Evolutionary conservation across 345 rosid genomes (phyloP).

Genomic region (Ceriops zippeliana): DNA sequence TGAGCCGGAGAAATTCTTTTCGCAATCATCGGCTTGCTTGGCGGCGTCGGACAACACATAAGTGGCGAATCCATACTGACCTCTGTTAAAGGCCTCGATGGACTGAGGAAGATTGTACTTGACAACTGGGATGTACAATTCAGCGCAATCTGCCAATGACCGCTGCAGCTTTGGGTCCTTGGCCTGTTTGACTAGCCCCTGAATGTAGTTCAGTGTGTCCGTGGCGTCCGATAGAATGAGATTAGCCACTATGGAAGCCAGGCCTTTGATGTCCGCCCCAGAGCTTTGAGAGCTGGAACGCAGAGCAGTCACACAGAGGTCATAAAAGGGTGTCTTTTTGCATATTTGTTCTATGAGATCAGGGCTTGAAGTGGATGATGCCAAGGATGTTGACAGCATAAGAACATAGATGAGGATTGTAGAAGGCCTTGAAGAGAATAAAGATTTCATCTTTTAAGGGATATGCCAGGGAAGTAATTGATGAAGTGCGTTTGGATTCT

Average conservation of each 20-base stretch:
- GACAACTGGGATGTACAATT: constrained; percentile 80
- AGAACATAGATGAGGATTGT: constrained; percentile 14
- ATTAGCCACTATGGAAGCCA: constrained; percentile 46
- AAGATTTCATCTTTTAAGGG: constrained; percentile 26
- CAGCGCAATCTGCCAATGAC: constrained; percentile 70
- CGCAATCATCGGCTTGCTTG: constrained; percentile 60
- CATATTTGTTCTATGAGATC: constrained; percentile 55
- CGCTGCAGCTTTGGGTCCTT: constrained; percentile 56
- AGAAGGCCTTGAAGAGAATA: constrained; percentile 8
- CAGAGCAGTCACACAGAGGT: constrained; percentile 56
- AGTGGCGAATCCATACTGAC: constrained; percentile 51
- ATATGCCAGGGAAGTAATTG: not conserved
- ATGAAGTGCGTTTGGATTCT: not conserved
- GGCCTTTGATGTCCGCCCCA: constrained; percentile 30
- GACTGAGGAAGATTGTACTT: constrained; percentile 84
- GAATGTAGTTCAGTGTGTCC: constrained; percentile 48
- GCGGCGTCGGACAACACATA: constrained; percentile 56
- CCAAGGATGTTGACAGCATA: constrained; percentile 6
- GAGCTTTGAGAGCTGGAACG: constrained; percentile 32
- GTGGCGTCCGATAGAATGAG: constrained; percentile 53
- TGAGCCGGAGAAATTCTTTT: constrained; percentile 47
- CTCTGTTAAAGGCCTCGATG: constrained; percentile 49
- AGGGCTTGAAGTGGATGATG: constrained; percentile 14
- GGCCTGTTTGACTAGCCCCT: constrained; percentile 35
- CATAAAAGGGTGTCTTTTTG: constrained; percentile 66